Evolutionary conservation across 2,329 filamentous ascomycete species (phyloP).

Genomic region (Verticillium dahliae): DNA sequence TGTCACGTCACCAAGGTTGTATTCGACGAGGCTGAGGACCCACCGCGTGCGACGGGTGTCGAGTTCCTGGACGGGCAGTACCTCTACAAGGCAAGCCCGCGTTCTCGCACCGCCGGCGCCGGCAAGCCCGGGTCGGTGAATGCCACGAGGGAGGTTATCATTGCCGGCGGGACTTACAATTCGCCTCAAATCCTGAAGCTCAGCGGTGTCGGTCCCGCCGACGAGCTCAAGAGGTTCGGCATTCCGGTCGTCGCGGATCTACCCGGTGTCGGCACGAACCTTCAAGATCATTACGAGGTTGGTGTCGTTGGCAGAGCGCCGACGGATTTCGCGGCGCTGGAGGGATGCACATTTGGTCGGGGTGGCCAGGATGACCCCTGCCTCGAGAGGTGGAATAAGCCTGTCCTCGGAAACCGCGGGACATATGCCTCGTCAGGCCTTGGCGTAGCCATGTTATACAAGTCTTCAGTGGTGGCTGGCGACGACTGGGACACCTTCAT

Average conservation of each 20-base stretch:
- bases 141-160: constrained; percentile 39
- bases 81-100: constrained; percentile 39
- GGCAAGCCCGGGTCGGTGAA: constrained; percentile 3
- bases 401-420: constrained; percentile 34
- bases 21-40: constrained; percentile 29
- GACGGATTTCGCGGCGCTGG: not conserved
- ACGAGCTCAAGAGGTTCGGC: constrained; percentile 27
- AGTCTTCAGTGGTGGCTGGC: constrained; percentile 17
- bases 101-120: constrained; percentile 17
- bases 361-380: constrained; percentile 22
- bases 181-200: constrained; percentile 47
- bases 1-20: constrained; percentile 36
- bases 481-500: constrained; percentile 25
- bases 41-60: constrained; percentile 38
- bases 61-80: constrained; percentile 38
- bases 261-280: constrained; percentile 53
- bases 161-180: constrained; percentile 46
- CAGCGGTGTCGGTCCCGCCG: constrained; percentile 37
- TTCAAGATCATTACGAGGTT: constrained; percentile 49
- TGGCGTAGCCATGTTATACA: constrained; percentile 11
- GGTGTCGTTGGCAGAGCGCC: constrained; percentile 22
- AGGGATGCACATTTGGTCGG: constrained; percentile 17
- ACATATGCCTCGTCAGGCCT: constrained; percentile 16
- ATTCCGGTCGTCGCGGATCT: constrained; percentile 42
- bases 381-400: constrained; percentile 18